Conservation (phyloP, 225 moss, liverwort and hornwort species). For the Takakia lepidozioides region DNA sequence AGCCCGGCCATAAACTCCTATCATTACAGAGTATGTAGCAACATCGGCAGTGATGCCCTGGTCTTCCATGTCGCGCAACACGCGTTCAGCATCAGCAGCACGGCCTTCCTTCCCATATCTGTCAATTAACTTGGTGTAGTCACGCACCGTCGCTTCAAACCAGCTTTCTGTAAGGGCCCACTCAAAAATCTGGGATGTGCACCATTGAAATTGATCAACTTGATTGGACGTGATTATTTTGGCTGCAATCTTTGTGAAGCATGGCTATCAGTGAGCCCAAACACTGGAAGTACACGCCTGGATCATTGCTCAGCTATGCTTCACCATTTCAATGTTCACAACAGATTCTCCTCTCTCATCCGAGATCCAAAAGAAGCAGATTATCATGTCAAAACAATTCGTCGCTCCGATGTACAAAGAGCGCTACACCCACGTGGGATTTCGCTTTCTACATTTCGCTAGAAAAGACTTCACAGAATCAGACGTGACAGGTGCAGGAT, state of each 20-base stretch:
- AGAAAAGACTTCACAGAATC: background rate
- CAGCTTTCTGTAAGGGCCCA: conserved; percentile 68
- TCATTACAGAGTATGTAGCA: conserved; percentile 51
- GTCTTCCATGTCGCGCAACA: conserved; percentile 44
- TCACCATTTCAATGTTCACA: background rate
- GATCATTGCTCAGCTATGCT: too few species aligned
- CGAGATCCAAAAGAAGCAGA: background rate
- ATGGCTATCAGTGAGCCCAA: background rate
- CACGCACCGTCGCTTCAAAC: conserved; percentile 67
- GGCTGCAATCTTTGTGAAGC: background rate
- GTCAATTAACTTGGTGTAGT: conserved; percentile 81
- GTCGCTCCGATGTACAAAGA: too few species aligned
- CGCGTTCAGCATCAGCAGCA: conserved; percentile 48
- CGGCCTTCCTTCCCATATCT: conserved; percentile 68
- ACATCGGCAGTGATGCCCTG: conserved; percentile 35
- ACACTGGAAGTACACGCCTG: too few species aligned
- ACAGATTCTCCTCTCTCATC: background rate
- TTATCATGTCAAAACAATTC: too few species aligned
- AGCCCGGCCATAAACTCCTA: conserved; percentile 64
- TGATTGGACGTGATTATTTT: background rate
- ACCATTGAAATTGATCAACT: too few species aligned
- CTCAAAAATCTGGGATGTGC: conserved; percentile 72
- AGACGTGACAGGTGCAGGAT: too few species aligned
- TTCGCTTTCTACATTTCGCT: background rate
- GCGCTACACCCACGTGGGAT: too few species aligned